Evolutionary conservation across 495 filamentous ascomycete genomes (phyloP), one percentile per base, ranked within the genome.

Genomic region (Bacidia rubella): DNA sequence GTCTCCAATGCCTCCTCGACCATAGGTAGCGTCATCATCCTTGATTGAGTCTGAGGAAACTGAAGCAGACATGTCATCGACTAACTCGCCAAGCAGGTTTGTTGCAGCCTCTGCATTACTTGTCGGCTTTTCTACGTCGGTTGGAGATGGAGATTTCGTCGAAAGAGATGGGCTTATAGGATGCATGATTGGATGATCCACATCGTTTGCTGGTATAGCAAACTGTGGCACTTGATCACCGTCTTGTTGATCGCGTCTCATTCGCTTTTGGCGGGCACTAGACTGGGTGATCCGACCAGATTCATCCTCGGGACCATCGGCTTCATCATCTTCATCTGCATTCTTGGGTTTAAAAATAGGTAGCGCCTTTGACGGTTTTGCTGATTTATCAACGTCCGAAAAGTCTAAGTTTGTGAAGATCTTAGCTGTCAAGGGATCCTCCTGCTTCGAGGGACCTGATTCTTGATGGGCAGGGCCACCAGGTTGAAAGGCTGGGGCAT

Each of bases 371-470:
- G 82, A 85, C 49, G 78, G 76, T 68, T 85, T 86, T 2, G 66
- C 50, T 12, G 83, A 70, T 60, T 83, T 80, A 20, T 74, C 66
- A 41, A 78, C 68, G 15, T 88, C 79, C 23, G 67, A 70, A 12
- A 87, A 60, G 48, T 86, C 78, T 57, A 88, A 78, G 27, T 82
- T 82, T n/a, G 80, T 74, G 65, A 92, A 94, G 55, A 93, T 90
- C 46, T 74, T 70, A 57, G 72, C 72, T 11, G 69, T 62, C 9
- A 39, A 26, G n/a, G 24, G 12, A 35, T 49, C 29, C 9, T n/a
- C 20, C 9, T 7, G 9, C 9, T 44, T 22, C 5, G 41, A 44
- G 5, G 12, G 5, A 17, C 15, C 17, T 9, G 12, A 22, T 49
- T 47, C 52, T 47, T 9, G 17, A 10, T 32, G 20, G 21, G 45